Evolutionary conservation across 2,329 filamentous ascomycete species (phyloP), one percentile per base, ranked within the genome.

Genomic region (Xylariaceae sp.): DNA sequence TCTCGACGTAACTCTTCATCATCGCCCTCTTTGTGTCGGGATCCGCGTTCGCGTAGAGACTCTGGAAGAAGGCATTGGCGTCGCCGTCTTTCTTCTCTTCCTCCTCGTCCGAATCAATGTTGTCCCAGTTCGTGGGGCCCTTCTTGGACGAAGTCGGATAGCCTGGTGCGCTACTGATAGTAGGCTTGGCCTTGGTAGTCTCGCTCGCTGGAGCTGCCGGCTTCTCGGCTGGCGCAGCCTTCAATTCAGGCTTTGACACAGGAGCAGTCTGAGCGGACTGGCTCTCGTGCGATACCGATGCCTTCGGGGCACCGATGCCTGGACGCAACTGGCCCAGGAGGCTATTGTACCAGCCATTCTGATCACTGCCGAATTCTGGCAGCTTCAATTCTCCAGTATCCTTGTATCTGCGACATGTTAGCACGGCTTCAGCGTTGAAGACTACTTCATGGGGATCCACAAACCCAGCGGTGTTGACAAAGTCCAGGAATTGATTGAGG

Each of bases 1-100:
- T 96, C 72, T 98, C 91, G 12, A 81, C 75, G 58, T 88, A 97
- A 60, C 88, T 95, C 78, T 98, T 98, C 81, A 94, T 88, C 93
- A 98, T 98, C 8, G 93, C 93, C 2, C 89, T 81, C 59, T 82
- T 81, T 44, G 88, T 87, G 54, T 98, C 91, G 0, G 83, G 79
- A 37, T 85, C 81, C 0, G 88, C 82, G 28, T 71, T 73, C 48
- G 85, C 81, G 67, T 91, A 97, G 2, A 98, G 72, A 57, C 85
- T 83, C 73, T 94, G 93, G 73, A 98, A 98, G 68, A 96, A 97
- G 9, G 64, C 61, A 54, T 94, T 85, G 8, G 89, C 81, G 19
- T 85, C 79, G 2, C 73, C 76, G 46, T 77, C 73, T 11, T 76
- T 67, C 0, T 76, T 73, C 9, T 80, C 81, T 1, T 79, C 73